Base-by-base conservation (phyloP, 371 early-diverging fungal species). In the Sporodiniella umbellata region DNA sequence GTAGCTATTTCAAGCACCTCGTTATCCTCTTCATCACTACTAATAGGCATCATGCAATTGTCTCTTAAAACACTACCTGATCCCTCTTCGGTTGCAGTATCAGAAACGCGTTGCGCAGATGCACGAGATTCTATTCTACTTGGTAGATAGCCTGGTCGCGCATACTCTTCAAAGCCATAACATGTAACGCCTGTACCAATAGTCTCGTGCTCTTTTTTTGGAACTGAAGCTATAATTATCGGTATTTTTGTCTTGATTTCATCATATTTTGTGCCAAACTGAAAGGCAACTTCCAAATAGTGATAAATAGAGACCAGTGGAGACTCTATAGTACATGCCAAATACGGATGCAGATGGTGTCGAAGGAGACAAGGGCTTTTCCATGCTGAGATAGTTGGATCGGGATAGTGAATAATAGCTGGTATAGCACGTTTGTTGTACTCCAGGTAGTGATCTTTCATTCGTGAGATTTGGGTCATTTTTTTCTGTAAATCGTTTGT, bases 221-320 rank as follows among this genome's bases (percentile, higher is more conserved):
- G 59, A 26, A 61, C 38, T 4, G 73, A 69, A 8, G 69, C 60
- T 8, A 72, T 26, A 30, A 69, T 59, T 22, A 69, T 54, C 7
- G 73, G 73, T 17, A 72, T 43, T 35, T 64, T 62, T 14, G 62
- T 57, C 31, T 64, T 66, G 33, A 72, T 48, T 40, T 62, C 61
- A 19, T 72, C 70, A 18, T 54, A 60, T 22, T 66, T 72, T 47
- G 60, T 50, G 10, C 67, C 67, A 48, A 72, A 66, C 25, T 66
- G 64, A 35, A 72, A 64, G 12, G 62, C 56, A 0, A 72, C 45
- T 42, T 72, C 67, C 1, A 72, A 12, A 33, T 72, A 67, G 43
- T 72, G 73, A 31, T 69, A 69, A 10, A 72, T 58, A 5, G 67
- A 56, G 2, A 72, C 55, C 10, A 66, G 53, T 7, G 73, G 73